These are phyloP conservation scores for Fusarium chlamydosporum DNA, from an alignment of 2,329 filamentous ascomycete genomes.

Conservation along the genomic window DNA sequence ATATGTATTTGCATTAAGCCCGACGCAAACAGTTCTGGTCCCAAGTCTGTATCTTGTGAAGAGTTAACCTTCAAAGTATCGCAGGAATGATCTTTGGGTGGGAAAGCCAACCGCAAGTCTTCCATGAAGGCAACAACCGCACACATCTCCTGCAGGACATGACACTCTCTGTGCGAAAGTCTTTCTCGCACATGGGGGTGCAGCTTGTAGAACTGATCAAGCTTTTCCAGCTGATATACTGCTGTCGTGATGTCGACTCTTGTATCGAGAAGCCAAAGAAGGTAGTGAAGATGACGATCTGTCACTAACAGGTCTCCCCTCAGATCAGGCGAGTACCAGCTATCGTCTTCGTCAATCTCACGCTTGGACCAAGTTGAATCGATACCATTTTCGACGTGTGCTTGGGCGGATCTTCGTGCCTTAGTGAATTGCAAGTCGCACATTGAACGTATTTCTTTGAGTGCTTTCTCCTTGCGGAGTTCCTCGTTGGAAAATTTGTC, in stretches of 20 bases:
- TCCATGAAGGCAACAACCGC: neutral
- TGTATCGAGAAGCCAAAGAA: neutral
- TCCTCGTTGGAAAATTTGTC: neutral
- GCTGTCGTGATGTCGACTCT: no score
- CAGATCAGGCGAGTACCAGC: neutral
- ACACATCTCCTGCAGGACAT: neutral
- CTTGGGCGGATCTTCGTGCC: neutral
- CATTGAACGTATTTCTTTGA: neutral
- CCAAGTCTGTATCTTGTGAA: accelerated
- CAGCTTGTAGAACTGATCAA: neutral
- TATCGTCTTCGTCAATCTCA: neutral
- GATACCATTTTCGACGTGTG: neutral
- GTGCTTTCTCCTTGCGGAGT: neutral
- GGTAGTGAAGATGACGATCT: neutral
- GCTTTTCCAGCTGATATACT: neutral
- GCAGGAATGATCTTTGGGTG: neutral
- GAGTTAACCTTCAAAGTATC: no score
- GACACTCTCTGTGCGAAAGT: neutral
- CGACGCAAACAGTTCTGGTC: neutral
- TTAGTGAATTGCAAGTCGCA: neutral
- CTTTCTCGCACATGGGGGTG: neutral
- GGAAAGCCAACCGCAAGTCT: neutral
- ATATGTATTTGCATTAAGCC: neutral
- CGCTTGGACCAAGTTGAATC: neutral
- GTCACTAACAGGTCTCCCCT: neutral